Conservation (phyloP, 768 basidiomycete species). For the Trametes cinnabarina region DNA sequence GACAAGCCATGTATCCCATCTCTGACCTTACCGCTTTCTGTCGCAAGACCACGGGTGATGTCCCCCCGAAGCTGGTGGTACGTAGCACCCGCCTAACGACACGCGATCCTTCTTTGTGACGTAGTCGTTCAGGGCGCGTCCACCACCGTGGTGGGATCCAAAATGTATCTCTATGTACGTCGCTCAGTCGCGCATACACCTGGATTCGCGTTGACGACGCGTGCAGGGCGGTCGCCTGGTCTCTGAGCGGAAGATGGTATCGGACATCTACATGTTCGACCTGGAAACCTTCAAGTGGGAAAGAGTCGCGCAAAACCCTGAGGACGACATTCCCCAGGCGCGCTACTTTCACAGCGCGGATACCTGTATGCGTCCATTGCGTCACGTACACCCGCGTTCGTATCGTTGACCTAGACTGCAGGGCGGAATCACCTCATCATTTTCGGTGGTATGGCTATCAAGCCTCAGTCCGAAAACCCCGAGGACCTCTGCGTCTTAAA, state of each 20-base stretch:
- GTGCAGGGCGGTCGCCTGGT: constrained; percentile 82
- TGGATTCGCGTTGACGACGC: neutral
- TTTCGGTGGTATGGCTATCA: constrained; percentile 93
- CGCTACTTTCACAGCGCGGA: constrained; percentile 97
- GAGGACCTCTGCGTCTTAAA: constrained; percentile 90
- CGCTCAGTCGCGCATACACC: neutral
- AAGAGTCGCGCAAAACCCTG: constrained; percentile 54
- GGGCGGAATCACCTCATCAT: constrained; percentile 90
- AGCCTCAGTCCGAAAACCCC: constrained; percentile 63
- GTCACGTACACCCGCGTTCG: constrained; percentile 7
- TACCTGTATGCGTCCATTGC: constrained; percentile 52
- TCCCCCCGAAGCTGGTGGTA: constrained; percentile 86
- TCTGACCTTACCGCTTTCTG: constrained; percentile 88
- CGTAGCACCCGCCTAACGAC: constrained; percentile 30
- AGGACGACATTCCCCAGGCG: constrained; percentile 72
- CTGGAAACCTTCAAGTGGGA: constrained; percentile 81
- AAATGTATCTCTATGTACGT: constrained; percentile 87
- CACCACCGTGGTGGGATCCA: constrained; percentile 84
- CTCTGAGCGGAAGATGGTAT: constrained; percentile 82
- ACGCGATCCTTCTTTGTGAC: neutral
- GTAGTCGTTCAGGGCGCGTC: constrained; percentile 65
- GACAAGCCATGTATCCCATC: constrained; percentile 64
- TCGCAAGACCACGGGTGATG: constrained; percentile 79
- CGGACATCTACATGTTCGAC: constrained; percentile 89
- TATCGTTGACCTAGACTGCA: constrained; percentile 28